Base-by-base conservation (phyloP, 805 yeast genomes). In the Metschnikowia lachancei region DNA sequence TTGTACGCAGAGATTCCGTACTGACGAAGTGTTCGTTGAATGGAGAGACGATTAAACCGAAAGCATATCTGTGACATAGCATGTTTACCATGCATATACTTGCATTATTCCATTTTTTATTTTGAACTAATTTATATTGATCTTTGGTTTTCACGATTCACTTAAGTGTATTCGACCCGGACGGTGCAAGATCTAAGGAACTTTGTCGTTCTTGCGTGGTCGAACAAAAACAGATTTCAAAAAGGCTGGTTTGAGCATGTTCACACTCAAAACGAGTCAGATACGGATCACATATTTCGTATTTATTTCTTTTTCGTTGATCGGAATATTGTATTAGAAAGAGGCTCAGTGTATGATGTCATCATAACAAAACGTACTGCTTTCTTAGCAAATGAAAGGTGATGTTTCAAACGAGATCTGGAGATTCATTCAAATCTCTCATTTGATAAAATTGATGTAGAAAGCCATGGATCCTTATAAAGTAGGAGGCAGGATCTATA, bases 1-100 rank as follows among this genome's bases (percentile, higher is more conserved):
- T 2, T 94, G 97, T 56, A 86, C 96, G 0, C 99, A 94, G 65
- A 77, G 94, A 61, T 94, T 89, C 66, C 74, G 99, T 61, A 92
- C 99, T 0, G 98, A 92, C 59, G 97, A 91, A 61, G 99, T 92
- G 2, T 78, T 76, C 57, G 90, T 91, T 10, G 78, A 80, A 51
- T 92, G 98, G 97, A 78, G 98, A 61, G 94, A 85, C 54, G 78
- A 73, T 52, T 75, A 57, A 32, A n/a, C 19, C 9, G n/a, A 32
- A 32, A 17, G 4, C 12, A 12, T 14, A 14, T 18, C 17, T 11
- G 8, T 22, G 4, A 5, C 24, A 22, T 14, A 10, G 6, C 11
- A 16, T 37, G 19, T 29, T 37, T 14, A 37, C 19, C 12, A 16
- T n/a, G 3, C 14, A 3, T 18, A 9, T 18, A n/a, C 7, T 20